Conservation (phyloP, 208 protist species). For the Crithidia expoeki region DNA sequence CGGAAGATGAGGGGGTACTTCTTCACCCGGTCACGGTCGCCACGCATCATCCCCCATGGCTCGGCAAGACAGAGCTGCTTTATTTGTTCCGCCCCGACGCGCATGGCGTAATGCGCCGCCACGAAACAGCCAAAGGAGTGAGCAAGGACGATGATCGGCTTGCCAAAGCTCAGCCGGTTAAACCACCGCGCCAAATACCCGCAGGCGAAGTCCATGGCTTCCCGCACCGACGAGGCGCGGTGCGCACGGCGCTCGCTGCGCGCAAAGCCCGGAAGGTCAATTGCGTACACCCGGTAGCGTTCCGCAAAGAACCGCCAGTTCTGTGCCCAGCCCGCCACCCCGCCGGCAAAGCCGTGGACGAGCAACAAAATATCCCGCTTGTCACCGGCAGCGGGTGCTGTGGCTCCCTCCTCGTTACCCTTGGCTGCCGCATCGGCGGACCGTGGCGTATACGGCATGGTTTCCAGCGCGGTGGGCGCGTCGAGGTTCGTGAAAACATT, state of each 20-base stretch:
- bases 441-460: not conserved
- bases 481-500: not conserved
- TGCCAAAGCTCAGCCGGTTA: slow-evolving; percentile 29
- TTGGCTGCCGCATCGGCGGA: not conserved
- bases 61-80: slow-evolving; percentile 49
- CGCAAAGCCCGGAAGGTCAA: slow-evolving; percentile 70
- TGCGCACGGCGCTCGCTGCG: slow-evolving; percentile 43
- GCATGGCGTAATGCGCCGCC: slow-evolving; percentile 50
- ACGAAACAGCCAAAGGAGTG: slow-evolving; percentile 75
- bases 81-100: slow-evolving; percentile 24
- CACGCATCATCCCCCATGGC: slow-evolving; percentile 62
- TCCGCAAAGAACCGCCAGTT: slow-evolving; percentile 60
- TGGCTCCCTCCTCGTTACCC: not conserved
- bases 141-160: slow-evolving; percentile 49
- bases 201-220: slow-evolving; percentile 45
- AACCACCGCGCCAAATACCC: slow-evolving; percentile 54
- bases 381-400: not conserved
- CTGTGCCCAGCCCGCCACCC: slow-evolving; percentile 63
- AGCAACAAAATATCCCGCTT: slow-evolving; percentile 46
- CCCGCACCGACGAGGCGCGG: slow-evolving; percentile 29
- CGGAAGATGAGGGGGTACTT: slow-evolving; percentile 28
- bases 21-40: slow-evolving; percentile 30
- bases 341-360: slow-evolving; percentile 74
- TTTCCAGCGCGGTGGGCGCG: not conserved
- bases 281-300: slow-evolving; percentile 51